Evolutionary conservation across 2,329 filamentous ascomycete genomes (phyloP).

Genomic region (Tolypocladium cylindrosporum): DNA sequence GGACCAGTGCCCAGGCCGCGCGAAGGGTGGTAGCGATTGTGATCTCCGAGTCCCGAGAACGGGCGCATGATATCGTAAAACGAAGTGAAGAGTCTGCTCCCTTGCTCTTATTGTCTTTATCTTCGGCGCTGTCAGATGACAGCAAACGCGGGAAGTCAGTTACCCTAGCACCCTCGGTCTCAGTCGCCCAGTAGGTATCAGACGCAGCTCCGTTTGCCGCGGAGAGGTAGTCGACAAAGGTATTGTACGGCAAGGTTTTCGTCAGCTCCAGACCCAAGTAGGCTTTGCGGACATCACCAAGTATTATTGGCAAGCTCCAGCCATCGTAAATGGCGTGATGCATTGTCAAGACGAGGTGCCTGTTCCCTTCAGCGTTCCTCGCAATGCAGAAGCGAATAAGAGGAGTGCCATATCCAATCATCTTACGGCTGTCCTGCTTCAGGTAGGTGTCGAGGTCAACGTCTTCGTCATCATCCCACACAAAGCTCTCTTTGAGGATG

Average conservation of each 20-base stretch:
- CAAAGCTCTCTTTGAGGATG: neutral
- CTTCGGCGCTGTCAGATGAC: neutral
- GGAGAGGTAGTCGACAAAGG: slow-evolving; percentile 5
- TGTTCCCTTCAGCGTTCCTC: neutral
- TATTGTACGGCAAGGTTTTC: slow-evolving; percentile 1
- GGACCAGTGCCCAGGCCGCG: slow-evolving; percentile 15
- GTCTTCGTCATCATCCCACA: neutral
- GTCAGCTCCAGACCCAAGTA: slow-evolving; percentile 2
- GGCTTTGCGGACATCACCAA: neutral
- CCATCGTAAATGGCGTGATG: slow-evolving; percentile 16
- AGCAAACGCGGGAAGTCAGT: neutral
- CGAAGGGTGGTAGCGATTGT: slow-evolving; percentile 12
- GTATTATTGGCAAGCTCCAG: slow-evolving; percentile 6
- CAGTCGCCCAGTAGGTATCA: neutral
- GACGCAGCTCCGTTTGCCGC: neutral
- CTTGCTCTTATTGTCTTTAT: neutral
- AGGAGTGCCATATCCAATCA: slow-evolving; percentile 2
- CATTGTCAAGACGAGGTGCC: slow-evolving; percentile 9
- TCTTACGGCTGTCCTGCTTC: neutral
- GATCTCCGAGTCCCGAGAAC: neutral
- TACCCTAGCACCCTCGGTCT: neutral
- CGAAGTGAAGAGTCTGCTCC: slow-evolving; percentile 1
- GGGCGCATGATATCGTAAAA: neutral
- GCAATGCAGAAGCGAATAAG: slow-evolving; percentile 3
- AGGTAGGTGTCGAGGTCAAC: neutral